Evolutionary conservation across 768 basidiomycete species (phyloP).

Genomic region (Pulveroboletus sp.): DNA sequence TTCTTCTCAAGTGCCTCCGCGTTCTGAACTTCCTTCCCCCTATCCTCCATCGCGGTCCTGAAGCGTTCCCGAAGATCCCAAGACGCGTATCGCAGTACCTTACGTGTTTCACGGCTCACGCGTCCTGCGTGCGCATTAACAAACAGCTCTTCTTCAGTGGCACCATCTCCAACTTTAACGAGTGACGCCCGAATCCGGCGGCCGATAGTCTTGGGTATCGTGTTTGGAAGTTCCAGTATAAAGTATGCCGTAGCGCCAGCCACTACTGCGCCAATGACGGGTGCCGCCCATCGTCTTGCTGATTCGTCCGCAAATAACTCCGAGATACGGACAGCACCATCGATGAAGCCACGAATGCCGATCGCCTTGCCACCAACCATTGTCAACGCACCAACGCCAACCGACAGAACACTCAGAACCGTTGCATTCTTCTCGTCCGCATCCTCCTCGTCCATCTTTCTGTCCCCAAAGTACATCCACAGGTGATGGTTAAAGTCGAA

Average conservation of each 20-base stretch:
- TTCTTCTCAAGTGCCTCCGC: constrained; percentile 73
- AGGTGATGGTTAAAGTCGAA: constrained; percentile 84
- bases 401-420: constrained; percentile 66
- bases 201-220: constrained; percentile 88
- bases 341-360: constrained; percentile 71
- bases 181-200: constrained; percentile 72
- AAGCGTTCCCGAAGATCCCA: constrained; percentile 89
- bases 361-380: constrained; percentile 84
- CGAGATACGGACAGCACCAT: constrained; percentile 67
- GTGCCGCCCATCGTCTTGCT: constrained; percentile 82
- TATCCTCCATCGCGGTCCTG: constrained; percentile 73
- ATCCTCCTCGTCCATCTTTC: constrained; percentile 24
- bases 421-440: constrained; percentile 44
- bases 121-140: constrained; percentile 64
- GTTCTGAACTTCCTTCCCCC: constrained; percentile 66
- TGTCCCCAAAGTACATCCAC: constrained; percentile 62
- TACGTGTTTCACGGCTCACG: constrained; percentile 81
- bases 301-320: constrained; percentile 79
- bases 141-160: constrained; percentile 52
- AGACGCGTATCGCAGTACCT: constrained; percentile 84
- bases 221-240: constrained; percentile 78
- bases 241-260: constrained; percentile 76
- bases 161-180: constrained; percentile 38
- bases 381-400: constrained; percentile 81
- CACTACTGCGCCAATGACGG: constrained; percentile 72